Base-by-base conservation (phyloP, 495 filamentous ascomycete genomes). In the Annulohypoxylon bovei region DNA sequence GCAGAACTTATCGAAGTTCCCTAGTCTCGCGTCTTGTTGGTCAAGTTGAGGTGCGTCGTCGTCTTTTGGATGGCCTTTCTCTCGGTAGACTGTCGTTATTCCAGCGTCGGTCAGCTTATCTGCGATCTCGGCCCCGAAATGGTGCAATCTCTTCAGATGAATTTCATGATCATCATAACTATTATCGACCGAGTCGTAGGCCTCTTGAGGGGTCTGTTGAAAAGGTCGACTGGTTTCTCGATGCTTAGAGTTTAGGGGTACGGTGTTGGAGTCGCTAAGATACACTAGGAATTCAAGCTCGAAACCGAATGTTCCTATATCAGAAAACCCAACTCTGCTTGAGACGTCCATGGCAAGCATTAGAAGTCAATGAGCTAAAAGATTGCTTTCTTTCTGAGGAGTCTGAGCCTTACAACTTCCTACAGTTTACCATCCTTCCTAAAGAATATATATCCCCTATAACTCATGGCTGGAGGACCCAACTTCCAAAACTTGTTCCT, bases 271-370 rank as follows among this genome's bases (percentile, higher is more conserved):
- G 28, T 63, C 62, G 22, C 53, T 62, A 14, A 67, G 59, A 33
- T 63, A 54, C 12, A 64, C 20, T 18, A 71, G 35, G 44, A 71
- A 67, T 20, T 71, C 68, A 7, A 71, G 57, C 58, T 71, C 68
- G 18, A 59, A 62, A 20, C 68, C 68, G 18, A 71, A 67, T 23
- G 68, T 71, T 30, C 63, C 63, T 2, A n/a, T n/a, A 16, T 50
- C 23, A 22, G 56, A 56, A 25, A 70, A 61, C 16, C 9, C 4
- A 3, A 0, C 5, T 4, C 14, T 18, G 20, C 4, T 27, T 1
- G 37, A 32, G 11, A 16, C 3, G 20, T 56, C 42, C 68, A 70
- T 70, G 49, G 28, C 20, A 20, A 20, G 1, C 28, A 8, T 30
- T 18, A 25, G 18, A 35, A 3, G 14, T 52, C 22, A 60, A 40